A percentile compares a stretch with the other conserved stretches of the same genome.
These are phyloP conservation scores for Ceratobasidium sp. DNA, from an alignment of 1,284 basidiomycete genomes.

Conservation along the genomic window DNA sequence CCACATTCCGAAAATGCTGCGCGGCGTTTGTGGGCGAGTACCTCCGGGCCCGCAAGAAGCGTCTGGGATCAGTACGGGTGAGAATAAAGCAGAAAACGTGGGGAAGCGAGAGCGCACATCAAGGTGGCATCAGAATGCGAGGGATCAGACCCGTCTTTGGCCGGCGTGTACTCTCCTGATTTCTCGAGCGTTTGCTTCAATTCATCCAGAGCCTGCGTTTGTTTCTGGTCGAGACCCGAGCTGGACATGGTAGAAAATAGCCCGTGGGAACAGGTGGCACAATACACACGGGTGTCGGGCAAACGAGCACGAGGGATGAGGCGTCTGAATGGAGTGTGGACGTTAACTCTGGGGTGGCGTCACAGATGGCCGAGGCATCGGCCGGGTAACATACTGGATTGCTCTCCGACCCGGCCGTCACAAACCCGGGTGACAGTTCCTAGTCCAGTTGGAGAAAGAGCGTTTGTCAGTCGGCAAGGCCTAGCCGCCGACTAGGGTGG, in stretches of 20 bases:
- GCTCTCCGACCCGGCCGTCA: not conserved
- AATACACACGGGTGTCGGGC: slow-evolving; percentile 1
- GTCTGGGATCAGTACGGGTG: slow-evolving; percentile 53
- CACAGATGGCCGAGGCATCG: not conserved
- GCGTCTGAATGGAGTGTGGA: not conserved
- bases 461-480: slow-evolving; percentile 8
- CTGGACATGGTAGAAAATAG: slow-evolving; percentile 6
- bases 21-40: slow-evolving; percentile 69
- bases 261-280: slow-evolving; percentile 17
- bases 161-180: slow-evolving; percentile 54
- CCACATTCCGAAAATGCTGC: slow-evolving; percentile 69
- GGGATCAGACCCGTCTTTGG: slow-evolving; percentile 50
- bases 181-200: slow-evolving; percentile 7
- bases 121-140: slow-evolving; percentile 72
- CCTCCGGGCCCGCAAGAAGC: slow-evolving; percentile 75
- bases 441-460: not conserved
- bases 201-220: slow-evolving; percentile 17
- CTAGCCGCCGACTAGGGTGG: not conserved
- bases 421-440: not conserved
- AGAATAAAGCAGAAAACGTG: not conserved
- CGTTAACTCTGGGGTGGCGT: not conserved
- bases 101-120: slow-evolving; percentile 58
- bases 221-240: slow-evolving; percentile 21
- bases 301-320: not conserved
- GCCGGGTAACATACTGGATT: not conserved